Evolutionary conservation across 768 basidiomycete species (phyloP), one percentile per base, ranked within the genome.

Genomic region (Panellus pusillus): DNA sequence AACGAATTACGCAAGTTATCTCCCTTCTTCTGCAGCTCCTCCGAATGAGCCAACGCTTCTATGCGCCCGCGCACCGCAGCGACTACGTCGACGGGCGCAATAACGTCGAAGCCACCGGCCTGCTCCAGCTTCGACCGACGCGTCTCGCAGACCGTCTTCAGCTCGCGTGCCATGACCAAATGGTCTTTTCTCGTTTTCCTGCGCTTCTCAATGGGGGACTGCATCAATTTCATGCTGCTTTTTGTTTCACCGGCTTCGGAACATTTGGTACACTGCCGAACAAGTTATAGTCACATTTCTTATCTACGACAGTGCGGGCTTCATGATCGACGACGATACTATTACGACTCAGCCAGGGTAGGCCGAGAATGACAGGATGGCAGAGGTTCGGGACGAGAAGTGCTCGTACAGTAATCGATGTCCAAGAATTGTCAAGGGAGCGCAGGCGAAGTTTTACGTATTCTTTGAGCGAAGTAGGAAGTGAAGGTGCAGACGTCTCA

Each of bases 321-420:
- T n/a, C n/a, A n/a, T n/a, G 62, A 27, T 71, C 67, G 14, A 69
- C 56, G 0, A 68, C 27, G 37, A 70, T 62, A 2, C 53, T 20
- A 47, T 71, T 71, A 4, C 45, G 31, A 0, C 11, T 8, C 0
- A 71, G 49, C 31, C 69, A 70, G 0, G 68, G 66, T 0, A 55
- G n/a, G 0, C 68, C 63, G 0, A 70, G 45, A 1, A 69, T 15
- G 1, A 70, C 14, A 2, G 65, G 63, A 4, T 24, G 47, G 28
- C 53, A 58, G 9, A 68, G 57, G 1, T 18, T 15, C 1, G 61
- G 56, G 0, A 61, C 46, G 0, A 67, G 11, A 6, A 67, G 13
- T n/a, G 62, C 51, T 18, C 32, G 44, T 31, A 54, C 38, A 9
- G 45, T 29, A 19, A 7, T 11, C 0, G 46, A 57, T 15, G 19